Evolutionary conservation across 352 stramenopile genomes (phyloP).

Genomic region (Globisporangium irregulare): DNA sequence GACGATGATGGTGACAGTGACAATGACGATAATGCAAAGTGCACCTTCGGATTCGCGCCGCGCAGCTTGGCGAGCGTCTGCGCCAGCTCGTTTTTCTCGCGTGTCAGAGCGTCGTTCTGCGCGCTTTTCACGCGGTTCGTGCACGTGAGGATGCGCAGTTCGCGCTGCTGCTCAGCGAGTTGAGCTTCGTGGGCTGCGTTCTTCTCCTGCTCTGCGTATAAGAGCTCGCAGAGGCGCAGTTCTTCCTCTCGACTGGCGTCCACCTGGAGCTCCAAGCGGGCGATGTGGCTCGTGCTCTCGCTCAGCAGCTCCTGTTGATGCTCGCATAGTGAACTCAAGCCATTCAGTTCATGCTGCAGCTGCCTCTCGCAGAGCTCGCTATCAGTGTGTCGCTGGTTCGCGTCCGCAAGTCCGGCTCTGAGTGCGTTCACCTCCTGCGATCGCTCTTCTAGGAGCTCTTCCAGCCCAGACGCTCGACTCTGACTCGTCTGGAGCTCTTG

Average conservation of each 20-base stretch:
- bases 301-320: not conserved
- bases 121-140: not conserved
- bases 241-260: conserved; percentile 10
- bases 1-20: not conserved
- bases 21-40: not conserved
- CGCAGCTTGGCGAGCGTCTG: conserved; percentile 22
- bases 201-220: conserved; percentile 22
- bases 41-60: conserved; percentile 6
- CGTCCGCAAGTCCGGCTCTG: not conserved
- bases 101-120: conserved; percentile 7
- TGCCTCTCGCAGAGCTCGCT: not conserved
- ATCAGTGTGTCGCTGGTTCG: not conserved
- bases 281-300: not conserved
- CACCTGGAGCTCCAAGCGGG: not conserved
- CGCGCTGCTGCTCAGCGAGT: not conserved
- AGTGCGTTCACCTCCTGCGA: not conserved
- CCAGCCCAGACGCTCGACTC: not conserved
- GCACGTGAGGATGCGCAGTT: conserved; percentile 14
- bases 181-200: conserved; percentile 10
- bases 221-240: conserved; percentile 13
- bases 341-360: not conserved
- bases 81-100: conserved; percentile 18
- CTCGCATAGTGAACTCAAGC: not conserved
- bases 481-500: conserved; percentile 8
- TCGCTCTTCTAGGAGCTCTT: not conserved